Percentiles rank a stretch among this genome's conserved stretches.
phyloP scores from a whole-genome alignment of 192 early-diverging fungal genomes.

The Backusella tuberculispora region DNA sequence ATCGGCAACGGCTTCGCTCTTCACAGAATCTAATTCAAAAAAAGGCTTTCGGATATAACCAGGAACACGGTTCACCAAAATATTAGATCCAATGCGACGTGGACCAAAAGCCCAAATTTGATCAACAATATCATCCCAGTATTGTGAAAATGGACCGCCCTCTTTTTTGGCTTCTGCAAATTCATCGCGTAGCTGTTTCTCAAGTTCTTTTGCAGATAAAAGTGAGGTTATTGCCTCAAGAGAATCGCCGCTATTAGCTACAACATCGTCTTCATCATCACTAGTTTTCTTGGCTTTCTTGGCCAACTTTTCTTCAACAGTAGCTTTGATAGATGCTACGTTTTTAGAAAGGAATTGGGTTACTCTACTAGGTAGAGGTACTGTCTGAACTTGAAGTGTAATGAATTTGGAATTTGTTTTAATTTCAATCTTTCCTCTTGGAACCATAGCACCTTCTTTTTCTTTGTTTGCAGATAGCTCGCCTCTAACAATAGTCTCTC shows the following conservation, averaged over 20 bases:
- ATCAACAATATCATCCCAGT: constrained; percentile 56
- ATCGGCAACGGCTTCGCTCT: constrained; percentile 8
- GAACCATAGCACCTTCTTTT: constrained; percentile 51
- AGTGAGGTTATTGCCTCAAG: constrained; percentile 13
- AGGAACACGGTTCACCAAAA: constrained; percentile 70
- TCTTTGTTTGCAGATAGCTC: constrained; percentile 44
- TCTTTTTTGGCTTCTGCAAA: constrained; percentile 56
- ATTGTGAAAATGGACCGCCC: constrained; percentile 35
- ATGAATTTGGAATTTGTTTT: constrained; percentile 63
- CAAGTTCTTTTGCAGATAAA: constrained; percentile 42
- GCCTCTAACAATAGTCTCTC: constrained; percentile 81
- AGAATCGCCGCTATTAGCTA: constrained; percentile 7
- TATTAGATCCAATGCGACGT: constrained; percentile 77
- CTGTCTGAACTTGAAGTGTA: constrained; percentile 64
- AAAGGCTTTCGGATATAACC: constrained; percentile 54
- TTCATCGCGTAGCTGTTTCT: constrained; percentile 39
- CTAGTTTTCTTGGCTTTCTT: constrained; percentile 27
- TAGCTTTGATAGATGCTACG: constrained; percentile 53
- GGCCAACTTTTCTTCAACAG: constrained; percentile 53
- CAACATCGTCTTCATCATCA: constrained; percentile 28
- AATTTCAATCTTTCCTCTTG: constrained; percentile 65
- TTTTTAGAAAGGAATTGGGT: constrained; percentile 58
- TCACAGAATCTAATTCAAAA: constrained; percentile 25
- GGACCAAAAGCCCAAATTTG: constrained; percentile 87
- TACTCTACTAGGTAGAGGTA: constrained; percentile 72